These are phyloP conservation scores for Phytophthora rubi DNA, from an alignment of 352 stramenopile genomes.

Conservation along the genomic window DNA sequence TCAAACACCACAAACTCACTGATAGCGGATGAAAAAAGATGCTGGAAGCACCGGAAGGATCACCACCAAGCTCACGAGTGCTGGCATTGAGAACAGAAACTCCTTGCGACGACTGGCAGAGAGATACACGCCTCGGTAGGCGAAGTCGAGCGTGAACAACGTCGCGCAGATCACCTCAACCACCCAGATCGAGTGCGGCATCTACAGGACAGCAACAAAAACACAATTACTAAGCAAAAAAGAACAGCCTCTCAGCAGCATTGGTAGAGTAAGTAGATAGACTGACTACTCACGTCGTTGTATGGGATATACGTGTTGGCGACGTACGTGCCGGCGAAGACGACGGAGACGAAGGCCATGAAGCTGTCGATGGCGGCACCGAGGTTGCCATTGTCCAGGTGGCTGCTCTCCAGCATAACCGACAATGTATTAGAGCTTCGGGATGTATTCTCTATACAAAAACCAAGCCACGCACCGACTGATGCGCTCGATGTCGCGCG, in stretches of 20 bases:
- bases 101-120: slow-evolving; percentile 63
- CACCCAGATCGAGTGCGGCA: slow-evolving; percentile 73
- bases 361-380: slow-evolving; percentile 68
- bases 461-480: slow-evolving; percentile 35
- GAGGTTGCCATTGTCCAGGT: slow-evolving; percentile 83
- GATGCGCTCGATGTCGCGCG: slow-evolving; percentile 42
- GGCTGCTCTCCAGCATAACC: slow-evolving; percentile 35
- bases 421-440: not conserved
- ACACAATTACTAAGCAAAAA: not conserved
- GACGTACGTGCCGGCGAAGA: slow-evolving; percentile 77
- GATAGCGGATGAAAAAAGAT: slow-evolving; percentile 77
- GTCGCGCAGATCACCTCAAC: slow-evolving; percentile 70
- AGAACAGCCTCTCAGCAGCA: not conserved
- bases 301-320: slow-evolving; percentile 77
- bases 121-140: slow-evolving; percentile 78
- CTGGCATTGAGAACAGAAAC: slow-evolving; percentile 65
- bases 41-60: slow-evolving; percentile 80
- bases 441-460: not conserved
- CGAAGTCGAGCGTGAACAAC: slow-evolving; percentile 71
- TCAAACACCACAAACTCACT: slow-evolving; percentile 49
- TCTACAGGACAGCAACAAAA: slow-evolving; percentile 36
- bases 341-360: slow-evolving; percentile 59
- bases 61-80: slow-evolving; percentile 62
- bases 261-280: not conserved
- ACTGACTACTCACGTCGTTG: slow-evolving; percentile 48